Evolutionary conservation across 371 early-diverging fungal genomes (phyloP), one percentile per base, ranked within the genome.

Genomic region (Mucor mucedo): DNA sequence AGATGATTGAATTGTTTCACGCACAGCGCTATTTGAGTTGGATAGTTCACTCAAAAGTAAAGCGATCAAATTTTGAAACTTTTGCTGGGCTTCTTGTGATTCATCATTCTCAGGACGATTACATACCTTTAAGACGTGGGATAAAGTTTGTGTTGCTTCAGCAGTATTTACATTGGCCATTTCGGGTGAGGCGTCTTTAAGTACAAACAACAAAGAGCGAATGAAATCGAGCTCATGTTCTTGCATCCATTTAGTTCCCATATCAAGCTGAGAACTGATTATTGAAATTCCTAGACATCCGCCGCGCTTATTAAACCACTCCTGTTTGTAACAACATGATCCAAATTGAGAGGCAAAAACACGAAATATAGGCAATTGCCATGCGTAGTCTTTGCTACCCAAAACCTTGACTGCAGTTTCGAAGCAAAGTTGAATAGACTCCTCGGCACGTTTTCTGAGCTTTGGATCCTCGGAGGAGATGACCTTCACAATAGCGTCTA

Each of bases 221-320:
- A 94, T 92, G 61, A 98, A 95, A 57, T 96, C 97, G 4, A 95
- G 78, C 59, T 96, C 93, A 70, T 95, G 96, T 29, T 91, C 92
- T 11, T 93, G 75, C 83, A 98, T 87, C 98, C 98, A 99, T 35
- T 84, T 77, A 5, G 83, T 84, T 3, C 95, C 93, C 76, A 97
- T 82, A 39, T 92, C 89, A 27, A 98, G 78, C 60, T 92, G 84
- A 0, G 91, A 87, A 44, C 88, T 88, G 65, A 95, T 82, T 47
- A 94, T 79, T 0, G 89, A 86, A 40, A 99, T 95, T 1, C 98
- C 97, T n/a, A 84, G 71, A 70, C 95, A 95, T 2, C 97, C 98
- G 33, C 95, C 95, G 27, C 88, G 89, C 77, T 95, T 95, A 21
- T 79, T 81, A 69, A 82, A 90, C 91, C 92, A 92, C 57, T 93